Evolutionary conservation across 148 eudicot genomes (phyloP).

Genomic region (Talinum fruticosum): DNA sequence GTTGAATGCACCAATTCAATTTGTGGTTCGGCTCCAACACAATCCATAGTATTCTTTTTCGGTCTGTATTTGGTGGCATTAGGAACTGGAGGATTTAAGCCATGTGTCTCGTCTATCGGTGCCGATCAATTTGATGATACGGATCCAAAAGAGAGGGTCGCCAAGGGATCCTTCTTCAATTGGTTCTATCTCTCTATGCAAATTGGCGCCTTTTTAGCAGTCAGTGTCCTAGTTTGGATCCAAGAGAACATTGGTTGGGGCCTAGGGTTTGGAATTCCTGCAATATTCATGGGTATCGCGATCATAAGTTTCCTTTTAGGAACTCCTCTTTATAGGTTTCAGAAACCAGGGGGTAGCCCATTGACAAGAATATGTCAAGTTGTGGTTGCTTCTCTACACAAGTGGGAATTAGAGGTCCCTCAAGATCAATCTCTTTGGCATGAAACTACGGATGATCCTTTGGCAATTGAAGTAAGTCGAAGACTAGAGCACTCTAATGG

Average conservation of each 20-base stretch:
- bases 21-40: constrained; percentile 30
- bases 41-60: constrained; percentile 25
- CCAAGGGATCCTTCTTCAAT: constrained; percentile 36
- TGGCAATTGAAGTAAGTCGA: constrained; percentile 59
- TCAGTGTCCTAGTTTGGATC: constrained; percentile 29
- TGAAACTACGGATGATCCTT: constrained; percentile 47
- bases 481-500: constrained; percentile 64
- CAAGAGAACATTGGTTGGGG: constrained; percentile 34
- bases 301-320: constrained; percentile 29
- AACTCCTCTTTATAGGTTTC: constrained; percentile 34
- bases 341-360: too few species aligned
- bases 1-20: constrained; percentile 18
- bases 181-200: constrained; percentile 34
- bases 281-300: constrained; percentile 29
- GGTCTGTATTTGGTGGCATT: constrained; percentile 37
- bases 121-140: constrained; percentile 40
- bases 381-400: constrained; percentile 49
- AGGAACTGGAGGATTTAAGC: constrained; percentile 38
- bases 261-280: constrained; percentile 31
- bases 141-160: constrained; percentile 30
- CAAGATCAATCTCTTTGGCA: constrained; percentile 39
- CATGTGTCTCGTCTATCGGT: constrained; percentile 37
- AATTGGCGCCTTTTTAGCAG: constrained; percentile 29
- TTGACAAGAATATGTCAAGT: constrained; percentile 66
- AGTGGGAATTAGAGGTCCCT: constrained; percentile 43